Base-by-base conservation (phyloP, 2,329 filamentous ascomycete species). In the Cladosporium cucumerinum region DNA sequence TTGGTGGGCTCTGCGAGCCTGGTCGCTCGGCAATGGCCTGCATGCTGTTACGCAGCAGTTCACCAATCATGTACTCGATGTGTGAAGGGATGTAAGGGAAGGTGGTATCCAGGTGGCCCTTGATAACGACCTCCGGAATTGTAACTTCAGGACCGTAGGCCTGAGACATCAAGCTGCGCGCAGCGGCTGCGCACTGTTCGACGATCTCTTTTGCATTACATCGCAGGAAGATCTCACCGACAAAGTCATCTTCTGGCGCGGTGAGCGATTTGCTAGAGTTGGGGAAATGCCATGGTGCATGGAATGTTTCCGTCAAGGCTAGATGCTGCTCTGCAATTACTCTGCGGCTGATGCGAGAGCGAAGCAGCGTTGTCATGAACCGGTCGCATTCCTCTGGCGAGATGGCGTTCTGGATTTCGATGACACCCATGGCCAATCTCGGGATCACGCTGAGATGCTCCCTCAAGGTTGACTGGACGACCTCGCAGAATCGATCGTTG, bases 321-420 rank as follows among this genome's bases (percentile, higher is more conserved):
- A 99, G 87, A 75, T 99, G 95, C 74, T 99, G 95, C 78, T 99
- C 95, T 36, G 95, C 95, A 74, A 99, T 99, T 69, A 98, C 95
- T 67, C 96, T 88, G 66, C 95, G 89, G 52, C 93, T 97, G 71
- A 99, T 99, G 66, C 95, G 87, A 67, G 94, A 95, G 82, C 92
- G 86, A 63, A 99, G 80, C 67, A 98, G 88, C 0, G 91, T 95
- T 72, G 94, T 97, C 91, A 98, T 97, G 75, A 99, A 97, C 61
- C 87, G 87, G 78, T 99, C 95, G 71, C 96, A 89, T 66, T 93
- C 89, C 23, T 90, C 87, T 0, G 90, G 83, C 55, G 89, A 87
- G 82, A 98, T 92, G 51, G 96, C 82, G 55, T 89, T 89, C 69
- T 90, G 89, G 72, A 93, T 96, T 77, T 99, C 92, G 62, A 98